Base-by-base conservation (phyloP, 768 basidiomycete genomes). In the Lactarius sanguifluus region DNA sequence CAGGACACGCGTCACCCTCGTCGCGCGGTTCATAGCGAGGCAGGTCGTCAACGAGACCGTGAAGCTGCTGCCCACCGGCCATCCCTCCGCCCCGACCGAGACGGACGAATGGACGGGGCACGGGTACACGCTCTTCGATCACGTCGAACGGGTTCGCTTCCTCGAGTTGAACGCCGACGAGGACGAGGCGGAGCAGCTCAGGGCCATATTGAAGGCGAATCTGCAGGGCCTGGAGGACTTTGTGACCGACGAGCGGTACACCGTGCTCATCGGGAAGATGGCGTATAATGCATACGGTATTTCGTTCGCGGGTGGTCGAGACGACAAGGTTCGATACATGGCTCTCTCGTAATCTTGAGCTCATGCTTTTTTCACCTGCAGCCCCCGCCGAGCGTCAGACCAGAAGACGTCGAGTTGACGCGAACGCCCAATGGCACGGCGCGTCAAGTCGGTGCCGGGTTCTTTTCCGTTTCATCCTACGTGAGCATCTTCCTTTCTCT, bases 381-480 rank as follows among this genome's bases (percentile, higher is more conserved):
- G 89, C 87, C 89, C 20, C 70, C 71, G 50, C 77, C 83, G 8
- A 74, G 74, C 1, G 80, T 76, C 54, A 84, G 86, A 34, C 87
- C 88, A 1, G 92, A 93, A 75, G 84, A 90, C 54, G 74, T 83
- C 28, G 91, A 93, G 74, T 82, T 82, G 74, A 89, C 91, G 3
- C 86, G 92, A 62, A 92, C 90, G 8, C 88, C 91, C 2, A 80
- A 83, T 64, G 92, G 92, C 63, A 92, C 91, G 15, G 77, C 83
- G 57, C 86, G 82, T 32, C 92, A 94, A 77, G 78, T 92, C 56
- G 92, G 92, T 60, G 82, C 83, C 58, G 92, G 87, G 18, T 77
- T 92, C 71, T 94, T 91, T 75, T 80, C 84, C 28, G 81, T 92
- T 59, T 92, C 92, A 2, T 84, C 90, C 41, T 92, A 94, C 77